Evolutionary conservation across 2,329 filamentous ascomycete species (phyloP).

Genomic region (Penicillium olsonii): DNA sequence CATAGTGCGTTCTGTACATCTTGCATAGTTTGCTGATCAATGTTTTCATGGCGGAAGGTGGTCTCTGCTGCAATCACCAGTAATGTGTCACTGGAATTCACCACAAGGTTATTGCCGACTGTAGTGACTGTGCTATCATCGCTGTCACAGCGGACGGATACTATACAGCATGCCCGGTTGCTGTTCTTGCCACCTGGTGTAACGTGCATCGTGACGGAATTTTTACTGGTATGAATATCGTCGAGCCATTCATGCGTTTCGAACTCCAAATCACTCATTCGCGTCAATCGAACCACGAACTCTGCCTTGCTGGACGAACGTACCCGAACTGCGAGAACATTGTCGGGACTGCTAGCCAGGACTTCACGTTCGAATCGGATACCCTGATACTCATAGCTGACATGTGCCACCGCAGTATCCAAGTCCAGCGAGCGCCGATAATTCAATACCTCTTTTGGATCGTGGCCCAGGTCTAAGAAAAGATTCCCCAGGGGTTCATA

Average conservation of each 20-base stretch:
- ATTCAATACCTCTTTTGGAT: slow-evolving; percentile 21
- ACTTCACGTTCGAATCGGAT: slow-evolving; percentile 39
- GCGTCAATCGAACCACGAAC: slow-evolving; percentile 34
- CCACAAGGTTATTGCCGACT: slow-evolving; percentile 38
- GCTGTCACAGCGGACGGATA: slow-evolving; percentile 29
- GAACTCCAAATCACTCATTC: slow-evolving; percentile 46
- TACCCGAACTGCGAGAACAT: slow-evolving; percentile 41
- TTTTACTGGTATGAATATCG: slow-evolving; percentile 31
- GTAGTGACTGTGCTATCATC: slow-evolving; percentile 31
- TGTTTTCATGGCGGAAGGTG: slow-evolving; percentile 36
- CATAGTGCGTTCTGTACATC: slow-evolving; percentile 30
- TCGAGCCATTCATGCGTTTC: slow-evolving; percentile 50
- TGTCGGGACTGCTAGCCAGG: slow-evolving; percentile 47
- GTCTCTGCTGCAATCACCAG: slow-evolving; percentile 45
- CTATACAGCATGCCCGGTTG: slow-evolving; percentile 36
- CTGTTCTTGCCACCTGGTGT: slow-evolving; percentile 40
- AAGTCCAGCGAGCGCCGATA: slow-evolving; percentile 48
- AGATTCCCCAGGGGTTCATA: slow-evolving; percentile 50
- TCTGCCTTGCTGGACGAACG: slow-evolving; percentile 24
- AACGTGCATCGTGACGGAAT: slow-evolving; percentile 39
- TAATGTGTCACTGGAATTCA: slow-evolving; percentile 39
- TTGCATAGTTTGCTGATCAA: slow-evolving; percentile 26
- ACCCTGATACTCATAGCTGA: slow-evolving; percentile 40
- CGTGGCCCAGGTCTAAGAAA: slow-evolving; percentile 45
- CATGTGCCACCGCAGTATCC: slow-evolving; percentile 36